These are phyloP conservation scores for Cladochytrium replicatum DNA, from an alignment of 192 early-diverging fungal species.

Conservation along the genomic window DNA sequence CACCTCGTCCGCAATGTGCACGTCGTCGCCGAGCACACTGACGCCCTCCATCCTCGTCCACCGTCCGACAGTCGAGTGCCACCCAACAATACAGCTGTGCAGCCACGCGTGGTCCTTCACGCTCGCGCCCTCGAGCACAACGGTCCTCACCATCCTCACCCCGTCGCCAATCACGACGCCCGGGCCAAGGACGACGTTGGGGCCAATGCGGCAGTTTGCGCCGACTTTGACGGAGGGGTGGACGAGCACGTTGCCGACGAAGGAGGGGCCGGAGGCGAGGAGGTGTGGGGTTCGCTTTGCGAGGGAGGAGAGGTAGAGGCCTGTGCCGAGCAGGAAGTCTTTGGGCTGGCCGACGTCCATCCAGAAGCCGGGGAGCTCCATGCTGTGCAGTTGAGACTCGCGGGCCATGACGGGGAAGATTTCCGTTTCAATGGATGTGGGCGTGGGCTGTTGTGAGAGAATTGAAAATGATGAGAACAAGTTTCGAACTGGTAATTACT, in stretches of 20 bases:
- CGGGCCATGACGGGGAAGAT: conserved; percentile 88
- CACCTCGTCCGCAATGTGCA: conserved; percentile 80
- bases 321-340: conserved; percentile 92
- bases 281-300: conserved; percentile 63
- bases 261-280: conserved; percentile 50
- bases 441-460: conserved; percentile 68
- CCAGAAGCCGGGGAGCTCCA: conserved; percentile 95
- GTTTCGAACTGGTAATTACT: no score
- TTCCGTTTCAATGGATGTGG: conserved; percentile 97
- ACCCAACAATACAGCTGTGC: conserved; percentile 83
- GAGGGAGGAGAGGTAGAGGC: conserved; percentile 81
- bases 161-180: conserved; percentile 86
- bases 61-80: conserved; percentile 88
- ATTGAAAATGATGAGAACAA: neutral
- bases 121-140: conserved; percentile 72
- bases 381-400: conserved; percentile 81
- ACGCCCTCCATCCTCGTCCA: conserved; percentile 93
- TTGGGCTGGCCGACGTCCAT: conserved; percentile 99
- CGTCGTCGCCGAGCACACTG: conserved; percentile 93
- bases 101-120: conserved; percentile 91
- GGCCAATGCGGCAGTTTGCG: conserved; percentile 92
- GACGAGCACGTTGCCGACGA: conserved; percentile 84
- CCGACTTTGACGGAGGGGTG: conserved; percentile 89
- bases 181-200: conserved; percentile 93
- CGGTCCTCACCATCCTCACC: conserved; percentile 80